Conservation (phyloP, 257 asterid genomes). For the Forsythia viridissima region DNA sequence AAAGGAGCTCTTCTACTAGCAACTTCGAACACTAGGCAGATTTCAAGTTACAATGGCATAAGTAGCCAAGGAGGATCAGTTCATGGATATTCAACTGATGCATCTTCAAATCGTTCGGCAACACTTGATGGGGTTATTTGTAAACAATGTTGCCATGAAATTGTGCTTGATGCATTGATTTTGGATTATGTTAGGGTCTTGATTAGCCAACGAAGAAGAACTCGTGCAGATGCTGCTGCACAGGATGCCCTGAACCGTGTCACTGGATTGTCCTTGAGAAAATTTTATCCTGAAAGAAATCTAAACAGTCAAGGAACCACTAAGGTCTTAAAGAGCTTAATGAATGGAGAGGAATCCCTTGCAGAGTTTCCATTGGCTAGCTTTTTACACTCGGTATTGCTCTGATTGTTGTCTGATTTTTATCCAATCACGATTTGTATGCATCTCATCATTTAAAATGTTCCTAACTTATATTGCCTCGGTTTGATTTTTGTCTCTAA, state of each 20-base stretch:
- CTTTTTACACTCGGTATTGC: conserved; percentile 79
- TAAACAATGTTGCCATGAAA: conserved; percentile 76
- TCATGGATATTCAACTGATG: conserved; percentile 57
- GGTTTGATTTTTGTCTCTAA: conserved; percentile 2
- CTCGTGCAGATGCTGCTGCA: conserved; percentile 65
- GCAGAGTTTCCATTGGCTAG: conserved; percentile 97
- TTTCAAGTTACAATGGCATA: conserved; percentile 48
- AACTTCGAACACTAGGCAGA: conserved; percentile 53
- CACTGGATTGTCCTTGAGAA: conserved; percentile 49
- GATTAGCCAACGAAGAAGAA: conserved; percentile 68
- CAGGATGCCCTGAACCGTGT: conserved; percentile 62
- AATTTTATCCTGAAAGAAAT: conserved; percentile 42
- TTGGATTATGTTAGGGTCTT: conserved; percentile 83
- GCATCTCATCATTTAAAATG: conserved; percentile 22
- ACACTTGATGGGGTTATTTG: conserved; percentile 68
- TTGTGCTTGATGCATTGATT: conserved; percentile 71
- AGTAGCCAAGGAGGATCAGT: conserved; percentile 71
- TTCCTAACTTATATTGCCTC: conserved; percentile 15
- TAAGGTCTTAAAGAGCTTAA: conserved; percentile 46
- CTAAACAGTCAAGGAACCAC: conserved; percentile 37
- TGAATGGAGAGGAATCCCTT: conserved; percentile 83
- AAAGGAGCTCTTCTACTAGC: conserved; percentile 77
- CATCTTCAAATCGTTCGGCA: conserved; percentile 64
- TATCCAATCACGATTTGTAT: too few relatives aligned
- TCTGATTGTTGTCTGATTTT: conserved; percentile 14